Conservation (phyloP, 495 filamentous ascomycete species). For the Cudoniella acicularis region DNA sequence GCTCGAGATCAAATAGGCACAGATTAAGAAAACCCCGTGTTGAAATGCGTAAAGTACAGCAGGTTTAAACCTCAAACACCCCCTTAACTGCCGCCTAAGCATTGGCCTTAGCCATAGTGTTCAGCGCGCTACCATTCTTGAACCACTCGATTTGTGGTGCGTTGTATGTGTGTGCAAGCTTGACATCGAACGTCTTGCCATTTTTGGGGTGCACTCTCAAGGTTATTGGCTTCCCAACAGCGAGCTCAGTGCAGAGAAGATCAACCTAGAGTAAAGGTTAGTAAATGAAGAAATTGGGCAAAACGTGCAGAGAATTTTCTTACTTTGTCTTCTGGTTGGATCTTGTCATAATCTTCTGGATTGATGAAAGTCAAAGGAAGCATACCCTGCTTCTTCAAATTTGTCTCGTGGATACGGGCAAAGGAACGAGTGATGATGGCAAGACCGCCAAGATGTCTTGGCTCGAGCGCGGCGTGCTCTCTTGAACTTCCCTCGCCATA, state of each 20-base stretch:
- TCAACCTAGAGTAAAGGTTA: constrained; percentile 49
- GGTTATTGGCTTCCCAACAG: constrained; percentile 90
- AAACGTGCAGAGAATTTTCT: constrained; percentile 14
- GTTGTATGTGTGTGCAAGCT: constrained; percentile 95
- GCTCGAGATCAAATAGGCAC: background rate
- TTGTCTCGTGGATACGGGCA: constrained; percentile 99
- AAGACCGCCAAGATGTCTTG: constrained; percentile 92
- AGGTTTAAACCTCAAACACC: constrained; percentile 1
- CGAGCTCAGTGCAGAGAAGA: constrained; percentile 84
- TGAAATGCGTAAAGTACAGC: constrained; percentile 3
- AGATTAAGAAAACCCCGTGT: background rate
- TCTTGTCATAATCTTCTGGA: constrained; percentile 97
- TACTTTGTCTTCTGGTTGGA: constrained; percentile 82
- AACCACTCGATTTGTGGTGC: constrained; percentile 97
- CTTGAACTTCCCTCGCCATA: constrained; percentile 97
- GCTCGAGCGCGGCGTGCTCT: constrained; percentile 97
- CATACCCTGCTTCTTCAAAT: constrained; percentile 99
- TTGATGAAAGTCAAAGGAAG: constrained; percentile 93
- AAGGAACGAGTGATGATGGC: constrained; percentile 96
- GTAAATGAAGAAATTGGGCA: background rate
- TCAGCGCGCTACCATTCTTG: constrained; percentile 91
- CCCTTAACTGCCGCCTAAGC: background rate
- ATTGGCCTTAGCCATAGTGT: constrained; percentile 86
- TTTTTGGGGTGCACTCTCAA: constrained; percentile 87
- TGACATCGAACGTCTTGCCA: constrained; percentile 71